Base-by-base conservation (phyloP, 495 filamentous ascomycete species). In the Sordaria brevicollis region DNA sequence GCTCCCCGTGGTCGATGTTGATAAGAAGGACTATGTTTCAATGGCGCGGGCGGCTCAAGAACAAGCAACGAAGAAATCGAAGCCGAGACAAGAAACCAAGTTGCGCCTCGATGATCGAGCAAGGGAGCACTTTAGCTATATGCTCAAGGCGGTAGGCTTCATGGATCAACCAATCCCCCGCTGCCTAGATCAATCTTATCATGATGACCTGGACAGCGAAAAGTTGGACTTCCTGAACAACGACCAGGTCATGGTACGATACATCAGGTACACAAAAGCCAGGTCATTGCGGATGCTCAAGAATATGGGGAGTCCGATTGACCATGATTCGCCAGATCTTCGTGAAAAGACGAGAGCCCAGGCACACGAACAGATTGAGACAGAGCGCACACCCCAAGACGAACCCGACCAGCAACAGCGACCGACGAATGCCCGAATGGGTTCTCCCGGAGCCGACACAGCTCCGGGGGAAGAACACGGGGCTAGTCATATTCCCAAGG, bases 111-210 rank as follows among this genome's bases (percentile, higher is more conserved):
- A 31, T 62, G 0, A 31, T 0, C 49, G 13, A 17, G 5, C 49
- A 0, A 34, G 1, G n/a, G 5, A 15, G 2, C 69, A 71, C 35
- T 34, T 71, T 1, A n/a, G 19, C 0, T 1, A 31, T 10, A 71
- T 71, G 69, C 39, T 71, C 21, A 66, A 68, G 31, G 38, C 67
- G 37, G 36, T 8, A 35, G 17, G 25, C 6, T 71, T 71, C 15
- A 35, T 68, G 39, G 66, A 5, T 39, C 69, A 71, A 15, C 66
- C 69, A 5, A 65, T 71, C 4, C 69, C 69, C 2, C 66, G 69
- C 1, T 62, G 65, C 66, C 29, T 71, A 0, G 69, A 71, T n/a
- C 69, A 71, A 49, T 71, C 69, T 2, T 71, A 71, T 25, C 43
- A 71, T 31, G 43, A 68, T 1, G 49, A 71, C 7, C 31, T 71